phyloP scores from a whole-genome alignment of 208 protist species.

The Acanthamoeba culbertsoni region DNA sequence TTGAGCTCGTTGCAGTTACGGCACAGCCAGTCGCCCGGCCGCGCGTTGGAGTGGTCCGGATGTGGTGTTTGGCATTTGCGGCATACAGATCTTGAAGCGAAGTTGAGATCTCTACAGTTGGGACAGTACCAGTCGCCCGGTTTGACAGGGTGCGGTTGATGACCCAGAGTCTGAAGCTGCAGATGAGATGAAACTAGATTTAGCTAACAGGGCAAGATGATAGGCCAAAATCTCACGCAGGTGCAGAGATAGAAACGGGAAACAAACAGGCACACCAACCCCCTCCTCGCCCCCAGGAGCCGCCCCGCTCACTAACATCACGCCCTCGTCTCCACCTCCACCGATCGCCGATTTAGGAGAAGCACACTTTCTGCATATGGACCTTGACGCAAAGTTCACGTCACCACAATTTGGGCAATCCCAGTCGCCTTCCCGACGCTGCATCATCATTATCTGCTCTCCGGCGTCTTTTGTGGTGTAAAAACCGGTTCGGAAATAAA shows the following conservation, averaged over 20 bases:
- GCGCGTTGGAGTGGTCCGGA: background rate
- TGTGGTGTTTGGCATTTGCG: conserved; percentile 38
- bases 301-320: background rate
- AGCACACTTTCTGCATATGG: conserved; percentile 46
- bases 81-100: background rate
- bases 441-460: background rate
- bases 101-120: conserved; percentile 22
- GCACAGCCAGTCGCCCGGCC: conserved; percentile 40
- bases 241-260: background rate
- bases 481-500: too few species aligned
- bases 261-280: background rate
- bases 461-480: background rate
- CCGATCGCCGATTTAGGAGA: background rate
- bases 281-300: background rate
- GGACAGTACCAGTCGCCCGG: conserved; percentile 56
- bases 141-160: background rate
- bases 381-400: conserved; percentile 42
- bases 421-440: conserved; percentile 25
- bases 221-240: too few species aligned
- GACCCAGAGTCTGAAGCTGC: background rate
- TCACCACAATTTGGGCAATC: conserved; percentile 15
- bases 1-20: conserved; percentile 22
- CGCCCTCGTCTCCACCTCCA: conserved; percentile 6
- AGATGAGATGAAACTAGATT: background rate
- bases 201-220: too few species aligned